Conservation (phyloP, 768 basidiomycete genomes). For the Galerina marginata region DNA sequence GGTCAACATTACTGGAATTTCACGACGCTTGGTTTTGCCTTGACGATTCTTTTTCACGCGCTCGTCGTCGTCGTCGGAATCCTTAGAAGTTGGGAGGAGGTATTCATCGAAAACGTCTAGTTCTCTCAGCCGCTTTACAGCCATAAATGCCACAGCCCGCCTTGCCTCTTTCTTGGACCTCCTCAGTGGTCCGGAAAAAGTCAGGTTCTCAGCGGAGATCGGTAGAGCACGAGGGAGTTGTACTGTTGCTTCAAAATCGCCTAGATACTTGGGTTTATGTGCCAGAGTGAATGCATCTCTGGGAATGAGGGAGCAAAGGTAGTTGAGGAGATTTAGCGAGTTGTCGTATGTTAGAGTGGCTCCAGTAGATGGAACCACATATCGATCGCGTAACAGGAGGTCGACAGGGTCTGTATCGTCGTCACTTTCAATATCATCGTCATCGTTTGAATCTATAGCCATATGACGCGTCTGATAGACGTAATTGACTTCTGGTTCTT, state of each 20-base stretch:
- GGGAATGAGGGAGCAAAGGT: constrained; percentile 80
- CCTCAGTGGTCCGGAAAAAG: constrained; percentile 62
- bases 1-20: constrained; percentile 59
- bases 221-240: constrained; percentile 72
- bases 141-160: constrained; percentile 81
- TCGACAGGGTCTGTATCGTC: constrained; percentile 55
- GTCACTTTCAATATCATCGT: constrained; percentile 49
- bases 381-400: constrained; percentile 71
- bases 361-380: constrained; percentile 71
- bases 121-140: constrained; percentile 69
- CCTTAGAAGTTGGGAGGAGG: constrained; percentile 70
- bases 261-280: constrained; percentile 64
- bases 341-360: constrained; percentile 83
- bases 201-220: constrained; percentile 56
- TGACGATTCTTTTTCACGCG: constrained; percentile 42
- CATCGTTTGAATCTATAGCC: constrained; percentile 14
- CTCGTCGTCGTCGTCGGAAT: constrained; percentile 51
- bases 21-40: constrained; percentile 43
- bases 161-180: constrained; percentile 82
- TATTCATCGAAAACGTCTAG: constrained; percentile 85
- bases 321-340: constrained; percentile 70
- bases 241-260: constrained; percentile 63
- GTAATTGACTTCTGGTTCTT: constrained; percentile 67
- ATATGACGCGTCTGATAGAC: constrained; percentile 63
- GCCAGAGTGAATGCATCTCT: constrained; percentile 70